Evolutionary conservation across 169 alveolate genomes (phyloP), one percentile per base, ranked within the genome.

Genomic region (Plasmodium chabaudi): DNA sequence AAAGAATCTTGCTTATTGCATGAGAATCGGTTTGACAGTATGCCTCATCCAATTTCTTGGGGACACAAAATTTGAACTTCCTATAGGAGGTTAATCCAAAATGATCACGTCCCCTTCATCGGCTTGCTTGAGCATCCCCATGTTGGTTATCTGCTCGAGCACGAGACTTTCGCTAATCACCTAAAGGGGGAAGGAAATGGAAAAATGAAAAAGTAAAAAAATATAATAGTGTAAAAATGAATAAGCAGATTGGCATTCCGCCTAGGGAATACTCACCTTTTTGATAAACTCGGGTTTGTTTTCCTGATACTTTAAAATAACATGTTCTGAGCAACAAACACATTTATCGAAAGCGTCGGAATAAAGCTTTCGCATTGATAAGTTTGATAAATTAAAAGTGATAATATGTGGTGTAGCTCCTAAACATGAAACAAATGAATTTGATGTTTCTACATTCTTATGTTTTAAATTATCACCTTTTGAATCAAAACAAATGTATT

Each of bases 391-490:
- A 21, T 84, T 91, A 75, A 92, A 77, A 13, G 89, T 73, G 10
- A 94, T 23, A 13, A 93, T 87, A 56, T 94, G 96, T 0, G 96
- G 95, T 9, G 92, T 87, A 27, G 91, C 88, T 10, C 95, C 95
- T n/a, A 94, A 77, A 53, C 96, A 92, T 1, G 93, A 82, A 34
- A 49, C 39, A 55, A 77, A 68, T 9, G 68, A 23, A 64, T 77
- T 77, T 27, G 88, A 63, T 49, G 27, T 7, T n/a, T 53, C 68
- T 0, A 12, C 47, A 13, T 77, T 77, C 39, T 72, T 72, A 12
- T 42, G 49, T n/a, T 34, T 57, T 27, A 19, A n/a, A 21, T 42
- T 13, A 42, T 9, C 61, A 15, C 21, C 17, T 10, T 56, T 5
- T 2, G 23, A 19, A 0, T 65, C 34, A 34, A 56, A 6, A 67